A percentile compares a stretch with the other conserved stretches of the same genome.
Conservation (phyloP, 2,329 filamentous ascomycete genomes). For the Beauveria rudraprayagi region DNA sequence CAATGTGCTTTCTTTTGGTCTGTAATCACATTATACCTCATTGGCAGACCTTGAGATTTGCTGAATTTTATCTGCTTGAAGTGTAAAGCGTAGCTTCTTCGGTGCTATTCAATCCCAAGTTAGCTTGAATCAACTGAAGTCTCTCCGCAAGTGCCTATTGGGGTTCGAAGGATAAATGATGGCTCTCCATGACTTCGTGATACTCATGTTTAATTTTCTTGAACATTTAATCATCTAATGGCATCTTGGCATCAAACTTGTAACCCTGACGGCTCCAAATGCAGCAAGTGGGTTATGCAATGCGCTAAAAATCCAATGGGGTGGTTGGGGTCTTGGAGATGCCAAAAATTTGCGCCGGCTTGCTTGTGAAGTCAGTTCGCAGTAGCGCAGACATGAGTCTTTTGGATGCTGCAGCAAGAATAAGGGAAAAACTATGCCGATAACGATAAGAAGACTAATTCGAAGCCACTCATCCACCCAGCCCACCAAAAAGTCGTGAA, state of each 20-base stretch:
- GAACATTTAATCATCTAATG: background rate
- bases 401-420: background rate
- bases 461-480: slow-evolving; percentile 1
- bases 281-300: slow-evolving; percentile 7
- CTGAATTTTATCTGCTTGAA: too few species aligned
- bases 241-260: background rate
- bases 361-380: too few species aligned
- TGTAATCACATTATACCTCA: too few species aligned
- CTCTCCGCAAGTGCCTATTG: too few species aligned
- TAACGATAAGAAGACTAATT: slow-evolving; percentile 10
- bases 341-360: background rate
- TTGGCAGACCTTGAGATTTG: too few species aligned
- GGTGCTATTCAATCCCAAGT: too few species aligned
- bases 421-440: slow-evolving; percentile 1
- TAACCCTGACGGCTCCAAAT: background rate
- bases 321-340: slow-evolving; percentile 3
- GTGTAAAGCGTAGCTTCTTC: too few species aligned
- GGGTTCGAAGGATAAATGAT: too few species aligned
- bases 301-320: background rate
- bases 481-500: slow-evolving; percentile 9
- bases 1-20: too few species aligned
- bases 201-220: background rate
- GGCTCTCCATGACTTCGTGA: background rate
- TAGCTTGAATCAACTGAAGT: too few species aligned
- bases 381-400: background rate